Evolutionary conservation across 352 stramenopile genomes (phyloP).

Genomic region (Phytophthora hybrid): DNA sequence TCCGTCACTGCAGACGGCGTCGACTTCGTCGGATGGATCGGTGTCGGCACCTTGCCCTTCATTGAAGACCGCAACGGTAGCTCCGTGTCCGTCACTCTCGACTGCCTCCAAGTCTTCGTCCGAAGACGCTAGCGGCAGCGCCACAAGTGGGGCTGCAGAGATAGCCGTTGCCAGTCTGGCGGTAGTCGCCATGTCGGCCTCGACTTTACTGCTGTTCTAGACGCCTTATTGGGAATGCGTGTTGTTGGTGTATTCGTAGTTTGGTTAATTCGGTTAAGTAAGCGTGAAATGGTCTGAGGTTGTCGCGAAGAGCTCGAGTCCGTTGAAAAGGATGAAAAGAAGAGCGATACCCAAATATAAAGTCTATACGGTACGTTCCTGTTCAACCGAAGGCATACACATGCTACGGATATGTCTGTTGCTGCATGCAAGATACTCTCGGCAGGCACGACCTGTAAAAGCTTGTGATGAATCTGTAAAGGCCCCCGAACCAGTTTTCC

Average conservation of each 20-base stretch:
- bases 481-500: no score
- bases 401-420: background rate
- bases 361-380: constrained; percentile 12
- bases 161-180: constrained; percentile 18
- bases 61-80: constrained; percentile 22
- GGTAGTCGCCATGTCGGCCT: constrained; percentile 21
- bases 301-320: constrained; percentile 17
- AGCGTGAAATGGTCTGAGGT: constrained; percentile 28
- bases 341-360: constrained; percentile 28
- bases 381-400: background rate
- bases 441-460: background rate
- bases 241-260: constrained; percentile 17
- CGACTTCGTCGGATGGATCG: constrained; percentile 38
- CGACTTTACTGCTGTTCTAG: constrained; percentile 37
- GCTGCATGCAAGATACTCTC: background rate
- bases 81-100: constrained; percentile 32
- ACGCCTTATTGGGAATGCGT: constrained; percentile 20
- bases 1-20: constrained; percentile 40
- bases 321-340: background rate
- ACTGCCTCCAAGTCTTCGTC: constrained; percentile 37
- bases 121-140: constrained; percentile 30
- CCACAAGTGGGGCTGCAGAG: constrained; percentile 11
- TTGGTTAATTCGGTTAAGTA: background rate
- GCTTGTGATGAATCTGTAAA: background rate
- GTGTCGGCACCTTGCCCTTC: constrained; percentile 28